These are phyloP conservation scores for Hylodesmum podocarpum DNA, from an alignment of 306 rosid genomes.

Conservation along the genomic window DNA sequence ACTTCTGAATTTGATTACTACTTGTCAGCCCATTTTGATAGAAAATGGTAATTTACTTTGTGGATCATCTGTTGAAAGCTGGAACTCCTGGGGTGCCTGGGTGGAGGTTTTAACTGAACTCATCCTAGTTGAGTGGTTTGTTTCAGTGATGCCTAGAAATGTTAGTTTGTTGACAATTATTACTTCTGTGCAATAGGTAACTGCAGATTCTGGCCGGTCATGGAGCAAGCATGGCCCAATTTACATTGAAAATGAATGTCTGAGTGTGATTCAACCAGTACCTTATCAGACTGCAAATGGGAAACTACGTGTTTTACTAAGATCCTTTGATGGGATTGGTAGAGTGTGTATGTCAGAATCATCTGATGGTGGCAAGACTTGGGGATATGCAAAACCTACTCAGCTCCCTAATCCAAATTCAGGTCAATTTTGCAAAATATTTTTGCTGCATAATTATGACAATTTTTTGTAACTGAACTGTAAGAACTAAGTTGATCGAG, in stretches of 20 bases:
- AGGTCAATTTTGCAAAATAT: conserved; percentile 48
- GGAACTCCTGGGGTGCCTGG: conserved; percentile 99
- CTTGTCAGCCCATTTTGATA: conserved; percentile 82
- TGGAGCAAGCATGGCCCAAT: conserved; percentile 94
- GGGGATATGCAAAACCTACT: conserved; percentile 75
- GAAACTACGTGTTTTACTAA: conserved; percentile 69
- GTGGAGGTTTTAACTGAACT: conserved; percentile 59
- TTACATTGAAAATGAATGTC: conserved; percentile 59
- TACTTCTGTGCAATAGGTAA: conserved; percentile 47
- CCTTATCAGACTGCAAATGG: conserved; percentile 80
- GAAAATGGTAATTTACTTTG: conserved; percentile 74
- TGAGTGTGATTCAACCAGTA: conserved; percentile 92
- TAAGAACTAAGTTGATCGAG: conserved; percentile 1
- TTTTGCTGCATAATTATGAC: conserved; percentile 9
- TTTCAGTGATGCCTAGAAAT: conserved; percentile 18
- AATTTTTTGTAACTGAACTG: conserved; percentile 3
- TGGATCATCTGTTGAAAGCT: conserved; percentile 98
- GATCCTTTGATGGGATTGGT: conserved; percentile 66
- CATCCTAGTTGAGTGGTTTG: conserved; percentile 19
- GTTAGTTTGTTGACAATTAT: conserved; percentile 30
- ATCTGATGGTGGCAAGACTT: conserved; percentile 69
- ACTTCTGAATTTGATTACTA: conserved; percentile 19
- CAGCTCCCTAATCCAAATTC: conserved; percentile 94
- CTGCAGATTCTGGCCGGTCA: conserved; percentile 62
- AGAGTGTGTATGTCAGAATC: conserved; percentile 82